Base-by-base conservation (phyloP, 306 rosid genomes). In the Trifolium pratense region DNA sequence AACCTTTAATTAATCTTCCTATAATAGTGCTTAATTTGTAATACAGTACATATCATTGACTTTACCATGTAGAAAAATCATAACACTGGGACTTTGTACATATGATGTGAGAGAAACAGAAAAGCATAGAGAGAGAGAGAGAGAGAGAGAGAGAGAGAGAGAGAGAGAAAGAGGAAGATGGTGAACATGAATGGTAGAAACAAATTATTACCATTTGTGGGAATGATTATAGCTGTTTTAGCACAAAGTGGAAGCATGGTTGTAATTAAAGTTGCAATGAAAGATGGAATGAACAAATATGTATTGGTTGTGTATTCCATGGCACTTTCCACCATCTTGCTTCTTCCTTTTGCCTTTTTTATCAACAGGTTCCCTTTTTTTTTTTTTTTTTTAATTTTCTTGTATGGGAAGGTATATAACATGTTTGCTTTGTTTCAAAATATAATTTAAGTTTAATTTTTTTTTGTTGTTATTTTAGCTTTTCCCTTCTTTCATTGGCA, bases 171-270 rank as follows among this genome's bases (percentile, higher is more conserved):
- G 45, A 48, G 53, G 16, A 21, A 78, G 25, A 78, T 71, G 76
- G 20, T 12, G 9, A 52, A 18, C 59, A 8, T 52, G 46, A 59
- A 39, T 18, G 49, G 43, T 2, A 74, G 0, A 4, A 66, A 10
- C 17, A 68, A 65, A 17, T 10, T 69, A 6, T 4, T 75, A 51
- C 51, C 86, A 10, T 85, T 83, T 66, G 12, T 62, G 59, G 92
- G 89, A 52, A 87, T 85, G 87, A 42, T 81, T 39, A 0, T 71
- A 13, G 76, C 73, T 20, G 39, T 85, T 73, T 7, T 85, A 72
- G 10, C 57, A 57, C 89, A 85, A 74, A 78, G 79, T 46, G 76
- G 84, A 1, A 76, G 65, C 70, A 67, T 65, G 63, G 82, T 77
- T 5, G 70, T 78, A 4, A 73, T 25, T 48, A 82, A 82, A 73